Evolutionary conservation across 2,329 filamentous ascomycete genomes (phyloP).

Genomic region (Ustilaginoidea virens): DNA sequence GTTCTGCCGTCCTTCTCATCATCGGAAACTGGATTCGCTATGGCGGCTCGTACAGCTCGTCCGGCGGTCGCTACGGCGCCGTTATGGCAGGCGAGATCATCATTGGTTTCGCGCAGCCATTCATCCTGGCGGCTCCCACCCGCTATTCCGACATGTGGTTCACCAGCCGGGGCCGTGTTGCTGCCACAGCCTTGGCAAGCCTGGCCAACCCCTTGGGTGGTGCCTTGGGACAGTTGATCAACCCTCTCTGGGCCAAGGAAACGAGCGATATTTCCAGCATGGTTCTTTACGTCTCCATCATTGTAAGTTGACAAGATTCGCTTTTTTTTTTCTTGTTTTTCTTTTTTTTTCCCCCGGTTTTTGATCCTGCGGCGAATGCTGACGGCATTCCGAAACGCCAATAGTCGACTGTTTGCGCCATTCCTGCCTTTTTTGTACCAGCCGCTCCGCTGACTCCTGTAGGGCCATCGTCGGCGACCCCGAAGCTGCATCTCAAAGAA

Average conservation of each 20-base stretch:
- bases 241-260: conserved; percentile 56
- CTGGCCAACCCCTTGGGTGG: conserved; percentile 84
- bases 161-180: conserved; percentile 65
- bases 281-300: conserved; percentile 72
- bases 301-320: conserved; percentile 36
- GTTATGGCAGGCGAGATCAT: conserved; percentile 88
- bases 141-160: conserved; percentile 94
- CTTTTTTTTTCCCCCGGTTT: too few species aligned
- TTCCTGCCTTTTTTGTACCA: conserved; percentile 75
- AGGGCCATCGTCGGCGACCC: conserved; percentile 47
- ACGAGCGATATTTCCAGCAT: conserved; percentile 57
- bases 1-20: conserved; percentile 57
- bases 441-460: conserved; percentile 61
- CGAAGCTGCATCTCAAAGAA: conserved; percentile 34
- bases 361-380: too few species aligned
- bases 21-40: conserved; percentile 87
- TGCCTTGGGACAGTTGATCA: conserved; percentile 74
- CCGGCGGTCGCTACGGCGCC: conserved; percentile 51
- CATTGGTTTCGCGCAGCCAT: conserved; percentile 79
- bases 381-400: too few species aligned
- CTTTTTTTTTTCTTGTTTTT: not conserved
- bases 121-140: conserved; percentile 78
- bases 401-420: conserved; percentile 31
- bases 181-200: conserved; percentile 71
- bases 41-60: conserved; percentile 42